Percentiles rank a stretch among this genome's conserved stretches.
These are phyloP conservation scores for Stellera chamaejasme DNA, from an alignment of 345 rosid species.

Conservation along the genomic window DNA sequence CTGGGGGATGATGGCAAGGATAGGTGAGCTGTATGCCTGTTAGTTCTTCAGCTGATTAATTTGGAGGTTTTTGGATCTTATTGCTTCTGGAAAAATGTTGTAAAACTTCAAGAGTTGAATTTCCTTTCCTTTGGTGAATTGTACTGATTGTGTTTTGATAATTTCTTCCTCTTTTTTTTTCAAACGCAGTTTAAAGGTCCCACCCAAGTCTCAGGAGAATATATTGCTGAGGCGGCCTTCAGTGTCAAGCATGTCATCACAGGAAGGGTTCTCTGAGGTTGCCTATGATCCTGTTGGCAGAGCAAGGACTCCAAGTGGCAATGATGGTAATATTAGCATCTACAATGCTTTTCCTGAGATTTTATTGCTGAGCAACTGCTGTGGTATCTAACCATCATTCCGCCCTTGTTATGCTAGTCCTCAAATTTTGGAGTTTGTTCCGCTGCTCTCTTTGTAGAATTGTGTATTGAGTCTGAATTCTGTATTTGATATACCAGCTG, in stretches of 20 bases:
- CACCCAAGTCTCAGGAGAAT: slow-evolving; percentile 21
- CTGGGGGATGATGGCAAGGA: slow-evolving; percentile 26
- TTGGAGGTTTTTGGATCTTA: neutral
- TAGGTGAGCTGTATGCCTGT: slow-evolving; percentile 27
- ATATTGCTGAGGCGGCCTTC: slow-evolving; percentile 18
- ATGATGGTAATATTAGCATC: slow-evolving; percentile 17
- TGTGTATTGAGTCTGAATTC: neutral
- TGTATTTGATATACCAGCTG: slow-evolving; percentile 2
- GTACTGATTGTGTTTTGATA: neutral
- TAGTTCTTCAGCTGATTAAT: neutral
- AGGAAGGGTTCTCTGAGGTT: slow-evolving; percentile 23
- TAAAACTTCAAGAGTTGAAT: neutral
- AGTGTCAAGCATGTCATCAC: slow-evolving; percentile 18
- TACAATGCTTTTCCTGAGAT: neutral
- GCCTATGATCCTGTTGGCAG: slow-evolving; percentile 11
- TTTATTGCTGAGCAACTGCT: neutral
- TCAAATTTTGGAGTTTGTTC: neutral
- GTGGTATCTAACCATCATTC: neutral
- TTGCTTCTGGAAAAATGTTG: neutral
- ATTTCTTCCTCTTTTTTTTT: neutral
- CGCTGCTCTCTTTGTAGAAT: neutral
- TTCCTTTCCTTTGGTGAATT: neutral
- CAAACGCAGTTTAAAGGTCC: slow-evolving; percentile 16
- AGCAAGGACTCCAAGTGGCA: slow-evolving; percentile 11
- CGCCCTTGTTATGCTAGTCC: neutral